Evolutionary conservation across 176 grass and related monocot species (phyloP), one percentile per base, ranked within the genome.

Genomic region (Canna indica): DNA sequence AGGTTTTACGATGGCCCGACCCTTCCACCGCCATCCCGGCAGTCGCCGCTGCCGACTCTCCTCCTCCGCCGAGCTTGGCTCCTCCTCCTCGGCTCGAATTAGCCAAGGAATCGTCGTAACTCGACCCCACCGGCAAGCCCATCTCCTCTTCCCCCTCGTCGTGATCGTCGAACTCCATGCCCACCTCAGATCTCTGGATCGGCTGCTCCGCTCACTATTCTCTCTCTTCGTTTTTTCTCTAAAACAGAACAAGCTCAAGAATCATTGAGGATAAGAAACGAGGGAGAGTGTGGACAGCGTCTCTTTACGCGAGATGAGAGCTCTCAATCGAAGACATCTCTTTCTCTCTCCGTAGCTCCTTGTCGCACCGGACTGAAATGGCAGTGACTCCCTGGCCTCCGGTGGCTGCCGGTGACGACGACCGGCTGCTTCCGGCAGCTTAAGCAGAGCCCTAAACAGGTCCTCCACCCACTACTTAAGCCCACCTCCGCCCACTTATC

Each of bases 121-220:
- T 53, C 18, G 71, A 73, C 0, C 50, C 33, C 71, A 59, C 53
- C 22, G 71, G 71, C 71, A 73, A 38, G 31, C 52, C 71, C 31
- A 59, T 59, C 52, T 59, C 71, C n/a, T 73, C 70, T 20, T 59
- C 53, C 20, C 13, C 35, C 14, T 70, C 41, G 2, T 70, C 67
- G 6, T 46, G 67, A 8, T 70, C 39, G 15, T 70, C 67, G 42
- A 70, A 70, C 26, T 70, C 67, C 67, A 70, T 70, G 13, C 0
- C 67, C 41, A 2, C 26, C 42, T 11, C 11, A 17, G 4, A 4
- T 47, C 26, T 17, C n/a, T 25, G 3, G 26, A 22, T 30, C 56
- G 8, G 24, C 58, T 8, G 58, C 58, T 30, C 12, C 25, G 25
- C 2, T 31, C 58, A 30, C 25, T 61, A 2, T 30, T 65, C 62